Percentiles rank a stretch among this genome's conserved stretches.
Evolutionary conservation across 108 stramenopile species (phyloP).

Genomic region (Nitzschia putrida): DNA sequence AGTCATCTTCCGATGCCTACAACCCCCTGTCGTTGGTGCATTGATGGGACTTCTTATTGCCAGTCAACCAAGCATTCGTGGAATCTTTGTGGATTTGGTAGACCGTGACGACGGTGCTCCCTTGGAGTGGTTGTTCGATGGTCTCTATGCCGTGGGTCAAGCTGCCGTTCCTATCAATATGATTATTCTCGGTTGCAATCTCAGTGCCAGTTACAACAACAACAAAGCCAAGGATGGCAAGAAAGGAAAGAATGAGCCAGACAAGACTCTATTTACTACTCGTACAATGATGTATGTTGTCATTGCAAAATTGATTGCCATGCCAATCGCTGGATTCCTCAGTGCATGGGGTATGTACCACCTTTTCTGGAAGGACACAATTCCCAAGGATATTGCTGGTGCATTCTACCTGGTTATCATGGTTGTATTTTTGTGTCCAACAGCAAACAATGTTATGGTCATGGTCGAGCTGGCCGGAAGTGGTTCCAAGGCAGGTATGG

Average conservation of each 20-base stretch:
- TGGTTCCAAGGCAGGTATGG: conserved; percentile 78
- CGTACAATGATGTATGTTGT: conserved; percentile 62
- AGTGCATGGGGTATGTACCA: conserved; percentile 50
- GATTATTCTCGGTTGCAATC: conserved; percentile 84
- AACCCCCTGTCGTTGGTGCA: conserved; percentile 82
- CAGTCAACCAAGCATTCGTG: conserved; percentile 57
- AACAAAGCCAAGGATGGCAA: conserved; percentile 1
- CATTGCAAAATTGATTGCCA: conserved; percentile 80
- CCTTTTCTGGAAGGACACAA: conserved; percentile 39
- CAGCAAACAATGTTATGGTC: conserved; percentile 93
- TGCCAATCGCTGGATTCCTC: conserved; percentile 73
- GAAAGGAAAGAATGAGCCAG: conserved; percentile 1
- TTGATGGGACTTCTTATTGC: conserved; percentile 74
- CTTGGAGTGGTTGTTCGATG: conserved; percentile 87
- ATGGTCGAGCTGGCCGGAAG: conserved; percentile 80
- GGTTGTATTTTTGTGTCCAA: conserved; percentile 86
- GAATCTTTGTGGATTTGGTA: conserved; percentile 75
- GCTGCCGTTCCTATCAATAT: conserved; percentile 90
- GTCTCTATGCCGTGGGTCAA: conserved; percentile 71
- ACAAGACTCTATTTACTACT: conserved; percentile 36
- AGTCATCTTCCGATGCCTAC: conserved; percentile 44
- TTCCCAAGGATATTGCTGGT: conserved; percentile 76
- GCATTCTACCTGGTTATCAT: conserved; percentile 79
- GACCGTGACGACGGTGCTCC: conserved; percentile 62
- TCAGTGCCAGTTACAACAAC: conserved; percentile 49